Evolutionary conservation across 2,329 filamentous ascomycete species (phyloP).

Genomic region (Fusarium continuum): DNA sequence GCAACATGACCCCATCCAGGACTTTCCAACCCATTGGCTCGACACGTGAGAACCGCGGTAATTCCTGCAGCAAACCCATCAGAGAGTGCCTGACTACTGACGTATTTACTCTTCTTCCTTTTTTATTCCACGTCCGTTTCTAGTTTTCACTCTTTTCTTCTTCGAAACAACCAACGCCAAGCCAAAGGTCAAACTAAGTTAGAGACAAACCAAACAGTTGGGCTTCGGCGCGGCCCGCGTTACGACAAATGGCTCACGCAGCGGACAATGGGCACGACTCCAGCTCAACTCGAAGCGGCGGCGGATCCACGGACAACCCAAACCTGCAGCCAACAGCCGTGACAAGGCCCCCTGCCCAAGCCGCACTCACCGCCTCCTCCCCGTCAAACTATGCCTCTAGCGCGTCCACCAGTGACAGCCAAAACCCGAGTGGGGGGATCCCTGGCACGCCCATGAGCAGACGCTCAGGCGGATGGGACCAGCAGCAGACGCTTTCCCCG

Average conservation of each 20-base stretch:
- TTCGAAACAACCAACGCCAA: background rate
- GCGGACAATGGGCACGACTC: conserved; percentile 19
- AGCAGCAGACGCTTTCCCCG: conserved; percentile 35
- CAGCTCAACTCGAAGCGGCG: conserved; percentile 10
- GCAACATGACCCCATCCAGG: conserved; percentile 19
- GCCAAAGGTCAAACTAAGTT: conserved; percentile 16
- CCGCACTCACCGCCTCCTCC: conserved; percentile 36
- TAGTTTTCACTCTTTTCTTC: background rate
- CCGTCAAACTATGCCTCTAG: conserved; percentile 37
- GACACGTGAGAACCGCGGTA: conserved; percentile 5
- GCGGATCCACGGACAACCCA: conserved; percentile 6
- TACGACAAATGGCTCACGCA: conserved; percentile 23
- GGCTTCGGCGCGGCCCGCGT: conserved; percentile 33
- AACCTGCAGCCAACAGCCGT: conserved; percentile 6
- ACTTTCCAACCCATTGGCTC: conserved; percentile 6
- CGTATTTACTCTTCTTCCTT: background rate
- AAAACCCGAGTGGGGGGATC: conserved; percentile 25
- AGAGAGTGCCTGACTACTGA: background rate
- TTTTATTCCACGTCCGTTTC: background rate
- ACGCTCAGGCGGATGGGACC: conserved; percentile 39
- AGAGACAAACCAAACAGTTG: conserved; percentile 13
- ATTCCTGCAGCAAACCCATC: conserved; percentile 1
- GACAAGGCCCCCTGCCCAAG: conserved; percentile 18
- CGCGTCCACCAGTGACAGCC: conserved; percentile 34
- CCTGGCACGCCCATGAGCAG: conserved; percentile 36